Percentiles rank a stretch among this genome's conserved stretches.
Conservation (phyloP, 371 early-diverging fungal species). For the Mortierella sp. region DNA sequence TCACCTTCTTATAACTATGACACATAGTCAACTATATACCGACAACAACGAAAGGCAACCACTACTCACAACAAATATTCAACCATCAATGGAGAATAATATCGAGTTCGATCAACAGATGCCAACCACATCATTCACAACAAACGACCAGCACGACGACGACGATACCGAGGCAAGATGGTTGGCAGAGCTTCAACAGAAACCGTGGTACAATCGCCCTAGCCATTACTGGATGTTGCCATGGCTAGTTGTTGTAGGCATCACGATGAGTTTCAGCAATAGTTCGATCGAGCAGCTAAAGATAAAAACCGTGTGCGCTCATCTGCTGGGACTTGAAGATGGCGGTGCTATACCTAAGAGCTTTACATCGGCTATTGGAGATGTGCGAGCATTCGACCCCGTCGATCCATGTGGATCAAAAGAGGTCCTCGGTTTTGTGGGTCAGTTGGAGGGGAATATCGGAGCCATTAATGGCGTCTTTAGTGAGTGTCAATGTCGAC, state of each 20-base stretch:
- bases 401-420: constrained; percentile 20
- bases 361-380: background rate
- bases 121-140: background rate
- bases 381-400: background rate
- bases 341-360: background rate
- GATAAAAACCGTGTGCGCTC: constrained; percentile 29
- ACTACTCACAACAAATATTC: background rate
- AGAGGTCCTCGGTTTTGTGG: constrained; percentile 21
- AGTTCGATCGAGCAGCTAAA: constrained; percentile 17
- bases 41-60: background rate
- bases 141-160: background rate
- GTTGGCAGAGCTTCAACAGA: constrained; percentile 7
- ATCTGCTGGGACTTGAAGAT: background rate
- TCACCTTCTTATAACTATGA: background rate
- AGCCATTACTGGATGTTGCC: constrained; percentile 24
- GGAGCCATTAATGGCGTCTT: constrained; percentile 16
- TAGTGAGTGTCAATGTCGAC: constrained; percentile 6
- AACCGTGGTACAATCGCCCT: constrained; percentile 30
- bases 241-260: constrained; percentile 2
- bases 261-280: background rate
- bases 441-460: constrained; percentile 3
- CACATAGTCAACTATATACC: background rate
- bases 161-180: constrained; percentile 25
- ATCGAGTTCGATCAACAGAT: background rate
- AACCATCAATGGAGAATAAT: background rate